phyloP scores from a whole-genome alignment of 2,329 filamentous ascomycete genomes.

The Didymella pinodella region DNA sequence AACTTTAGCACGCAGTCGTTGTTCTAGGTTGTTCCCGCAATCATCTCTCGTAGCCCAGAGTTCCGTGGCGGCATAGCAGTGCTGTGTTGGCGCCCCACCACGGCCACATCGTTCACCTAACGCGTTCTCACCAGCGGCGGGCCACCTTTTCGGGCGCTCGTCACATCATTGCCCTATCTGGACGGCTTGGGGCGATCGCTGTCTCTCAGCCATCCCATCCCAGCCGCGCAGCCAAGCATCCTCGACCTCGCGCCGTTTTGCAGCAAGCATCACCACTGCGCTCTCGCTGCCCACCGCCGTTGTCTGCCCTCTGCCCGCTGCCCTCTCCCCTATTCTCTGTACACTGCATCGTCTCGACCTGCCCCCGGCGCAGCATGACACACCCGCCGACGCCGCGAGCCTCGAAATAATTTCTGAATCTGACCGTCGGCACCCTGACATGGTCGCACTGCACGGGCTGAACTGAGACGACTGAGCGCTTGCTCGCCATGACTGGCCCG shows the following conservation, averaged over 20 bases:
- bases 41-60: not conserved
- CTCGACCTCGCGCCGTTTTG: conserved; percentile 10
- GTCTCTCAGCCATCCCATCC: conserved; percentile 20
- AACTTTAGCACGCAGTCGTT: too few relatives aligned
- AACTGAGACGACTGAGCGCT: conserved; percentile 39
- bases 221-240: conserved; percentile 21
- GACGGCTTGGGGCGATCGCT: conserved; percentile 20
- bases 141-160: conserved; percentile 14
- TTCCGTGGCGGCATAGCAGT: not conserved
- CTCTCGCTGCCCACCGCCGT: not conserved
- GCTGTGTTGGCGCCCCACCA: conserved; percentile 16
- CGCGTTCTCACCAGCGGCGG: conserved; percentile 6
- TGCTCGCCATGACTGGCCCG: conserved; percentile 42
- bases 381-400: conserved; percentile 26
- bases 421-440: conserved; percentile 31
- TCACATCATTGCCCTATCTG: conserved; percentile 20
- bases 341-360: not conserved
- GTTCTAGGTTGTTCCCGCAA: not conserved
- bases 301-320: not conserved
- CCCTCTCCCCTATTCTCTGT: not conserved
- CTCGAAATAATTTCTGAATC: conserved; percentile 6
- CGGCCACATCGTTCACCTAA: conserved; percentile 16
- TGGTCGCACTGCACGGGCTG: conserved; percentile 43
- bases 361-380: conserved; percentile 41
- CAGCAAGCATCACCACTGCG: conserved; percentile 5